These are phyloP conservation scores for Parachaetomium inaequale DNA, from an alignment of 495 filamentous ascomycete species.

Conservation along the genomic window DNA sequence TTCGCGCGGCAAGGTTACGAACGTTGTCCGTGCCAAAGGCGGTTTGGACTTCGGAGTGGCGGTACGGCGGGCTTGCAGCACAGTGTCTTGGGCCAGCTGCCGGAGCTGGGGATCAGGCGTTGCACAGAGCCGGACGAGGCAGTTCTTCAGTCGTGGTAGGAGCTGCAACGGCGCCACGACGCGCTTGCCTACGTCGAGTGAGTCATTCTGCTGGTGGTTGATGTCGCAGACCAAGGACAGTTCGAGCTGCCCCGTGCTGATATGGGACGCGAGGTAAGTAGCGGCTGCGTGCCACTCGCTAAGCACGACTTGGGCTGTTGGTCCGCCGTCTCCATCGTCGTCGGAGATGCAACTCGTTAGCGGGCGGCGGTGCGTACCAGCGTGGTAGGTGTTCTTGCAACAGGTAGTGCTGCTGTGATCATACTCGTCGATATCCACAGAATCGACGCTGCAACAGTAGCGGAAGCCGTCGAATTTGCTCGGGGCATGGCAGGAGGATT, in stretches of 20 bases:
- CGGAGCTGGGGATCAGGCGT: background rate
- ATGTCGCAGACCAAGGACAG: slow-evolving; percentile 7
- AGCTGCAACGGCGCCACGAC: background rate
- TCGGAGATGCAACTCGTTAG: background rate
- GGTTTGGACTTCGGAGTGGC: background rate
- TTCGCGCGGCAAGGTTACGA: background rate
- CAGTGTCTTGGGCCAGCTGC: background rate
- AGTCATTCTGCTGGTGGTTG: background rate
- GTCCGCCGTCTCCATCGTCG: background rate
- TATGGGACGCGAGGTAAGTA: background rate
- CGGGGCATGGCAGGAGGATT: background rate
- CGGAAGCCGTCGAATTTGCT: background rate
- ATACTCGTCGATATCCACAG: no score
- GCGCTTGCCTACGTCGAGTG: background rate
- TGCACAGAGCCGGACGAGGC: background rate
- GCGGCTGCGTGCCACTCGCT: slow-evolving; percentile 13
- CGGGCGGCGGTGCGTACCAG: background rate
- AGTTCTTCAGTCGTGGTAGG: background rate
- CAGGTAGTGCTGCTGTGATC: background rate
- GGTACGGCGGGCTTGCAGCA: background rate
- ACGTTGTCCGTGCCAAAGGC: background rate
- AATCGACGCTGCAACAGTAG: background rate
- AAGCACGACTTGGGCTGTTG: background rate
- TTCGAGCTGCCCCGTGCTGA: background rate
- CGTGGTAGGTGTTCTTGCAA: background rate